Conservation (phyloP, 768 basidiomycete species). For the Butyriboletus loyo region DNA sequence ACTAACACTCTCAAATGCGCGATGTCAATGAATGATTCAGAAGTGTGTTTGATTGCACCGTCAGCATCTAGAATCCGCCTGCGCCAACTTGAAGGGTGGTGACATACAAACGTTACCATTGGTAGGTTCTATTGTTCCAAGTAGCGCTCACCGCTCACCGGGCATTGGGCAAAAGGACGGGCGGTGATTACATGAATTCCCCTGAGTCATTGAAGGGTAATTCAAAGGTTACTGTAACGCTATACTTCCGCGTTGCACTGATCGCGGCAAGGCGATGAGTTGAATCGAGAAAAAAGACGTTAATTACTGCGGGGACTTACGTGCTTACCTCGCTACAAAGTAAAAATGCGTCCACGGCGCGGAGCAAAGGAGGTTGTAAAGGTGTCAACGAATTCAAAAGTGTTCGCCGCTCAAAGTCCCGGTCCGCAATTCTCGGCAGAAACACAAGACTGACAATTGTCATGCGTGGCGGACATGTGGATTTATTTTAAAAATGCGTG, state of each 20-base stretch:
- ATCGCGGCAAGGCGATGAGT: constrained; percentile 10
- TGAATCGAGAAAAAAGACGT: constrained; percentile 8
- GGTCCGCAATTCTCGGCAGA: constrained; percentile 24
- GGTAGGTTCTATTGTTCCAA: background rate
- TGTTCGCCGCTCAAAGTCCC: constrained; percentile 24
- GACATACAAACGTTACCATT: background rate
- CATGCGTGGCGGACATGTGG: background rate
- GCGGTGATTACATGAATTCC: constrained; percentile 1
- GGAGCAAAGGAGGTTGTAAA: constrained; percentile 21
- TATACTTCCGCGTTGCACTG: background rate
- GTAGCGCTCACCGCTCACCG: too few relatives aligned
- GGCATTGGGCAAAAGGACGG: too few relatives aligned
- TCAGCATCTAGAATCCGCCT: background rate
- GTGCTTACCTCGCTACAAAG: constrained; percentile 19
- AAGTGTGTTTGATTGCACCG: background rate
- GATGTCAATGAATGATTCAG: too few relatives aligned
- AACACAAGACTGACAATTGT: background rate
- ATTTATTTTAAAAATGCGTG: background rate
- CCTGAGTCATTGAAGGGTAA: background rate
- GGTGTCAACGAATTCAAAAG: constrained; percentile 4
- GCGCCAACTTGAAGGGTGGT: background rate
- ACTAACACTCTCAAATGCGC: too few relatives aligned
- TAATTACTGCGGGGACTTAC: constrained; percentile 21
- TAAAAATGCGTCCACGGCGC: constrained; percentile 12
- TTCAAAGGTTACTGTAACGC: background rate